Conservation (phyloP, 2,329 filamentous ascomycete species). For the Talaromyces islandicus region DNA sequence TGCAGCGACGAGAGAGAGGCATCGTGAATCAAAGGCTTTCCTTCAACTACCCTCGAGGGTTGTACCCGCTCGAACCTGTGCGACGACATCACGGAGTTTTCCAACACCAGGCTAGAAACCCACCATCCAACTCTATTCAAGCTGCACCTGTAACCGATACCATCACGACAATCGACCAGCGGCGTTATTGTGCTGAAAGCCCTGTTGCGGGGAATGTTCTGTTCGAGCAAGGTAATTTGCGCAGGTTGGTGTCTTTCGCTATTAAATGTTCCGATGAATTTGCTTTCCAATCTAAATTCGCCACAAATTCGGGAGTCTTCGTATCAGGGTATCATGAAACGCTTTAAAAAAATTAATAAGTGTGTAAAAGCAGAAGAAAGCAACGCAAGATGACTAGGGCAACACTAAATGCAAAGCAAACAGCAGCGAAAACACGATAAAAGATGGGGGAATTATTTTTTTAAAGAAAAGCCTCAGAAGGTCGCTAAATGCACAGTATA, state of each 20-base stretch:
- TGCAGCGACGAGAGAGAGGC: constrained; percentile 19
- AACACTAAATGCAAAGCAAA: neutral
- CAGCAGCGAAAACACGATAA: neutral
- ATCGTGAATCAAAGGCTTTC: constrained; percentile 18
- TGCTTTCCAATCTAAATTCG: neutral
- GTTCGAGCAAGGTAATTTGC: neutral
- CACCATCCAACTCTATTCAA: constrained; percentile 18
- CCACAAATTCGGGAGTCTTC: neutral
- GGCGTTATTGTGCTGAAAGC: neutral
- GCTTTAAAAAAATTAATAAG: neutral
- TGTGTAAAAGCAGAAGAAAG: neutral
- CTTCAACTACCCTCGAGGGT: constrained; percentile 23
- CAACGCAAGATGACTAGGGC: neutral
- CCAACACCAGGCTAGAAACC: constrained; percentile 22
- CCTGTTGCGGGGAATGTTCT: neutral
- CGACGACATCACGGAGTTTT: constrained; percentile 31
- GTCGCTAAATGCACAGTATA: neutral
- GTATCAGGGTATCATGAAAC: neutral
- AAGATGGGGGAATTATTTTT: neutral
- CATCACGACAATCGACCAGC: constrained; percentile 25
- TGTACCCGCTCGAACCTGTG: constrained; percentile 26
- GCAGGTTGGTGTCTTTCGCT: neutral
- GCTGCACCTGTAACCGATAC: constrained; percentile 15
- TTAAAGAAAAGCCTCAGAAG: neutral
- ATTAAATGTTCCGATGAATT: neutral